Conservation (phyloP, 176 grass and related monocot genomes). For the Oryza australiensis region DNA sequence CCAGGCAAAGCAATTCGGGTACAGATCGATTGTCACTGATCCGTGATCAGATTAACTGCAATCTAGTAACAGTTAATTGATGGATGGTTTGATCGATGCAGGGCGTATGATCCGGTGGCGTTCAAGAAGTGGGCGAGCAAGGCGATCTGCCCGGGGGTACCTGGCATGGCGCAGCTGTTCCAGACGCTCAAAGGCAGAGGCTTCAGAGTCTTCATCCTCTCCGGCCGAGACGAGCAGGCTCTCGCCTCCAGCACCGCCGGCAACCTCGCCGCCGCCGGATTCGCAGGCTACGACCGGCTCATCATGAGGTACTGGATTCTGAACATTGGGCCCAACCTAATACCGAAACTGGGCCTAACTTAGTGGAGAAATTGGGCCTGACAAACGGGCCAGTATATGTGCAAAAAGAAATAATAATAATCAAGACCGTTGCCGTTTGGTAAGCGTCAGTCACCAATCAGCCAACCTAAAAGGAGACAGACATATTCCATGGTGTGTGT, state of each 20-base stretch:
- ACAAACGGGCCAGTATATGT: background rate
- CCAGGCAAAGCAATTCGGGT: conserved; percentile 72
- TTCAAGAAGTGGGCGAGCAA: conserved; percentile 74
- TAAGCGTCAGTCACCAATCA: background rate
- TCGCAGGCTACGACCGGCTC: conserved; percentile 63
- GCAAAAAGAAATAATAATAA: background rate
- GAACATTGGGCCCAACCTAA: background rate
- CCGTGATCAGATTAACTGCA: background rate
- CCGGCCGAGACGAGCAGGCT: conserved; percentile 61
- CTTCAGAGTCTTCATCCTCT: conserved; percentile 64
- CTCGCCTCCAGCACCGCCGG: conserved; percentile 43
- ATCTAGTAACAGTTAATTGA: background rate
- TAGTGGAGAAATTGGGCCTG: background rate
- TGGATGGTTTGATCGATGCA: background rate
- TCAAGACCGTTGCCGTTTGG: background rate
- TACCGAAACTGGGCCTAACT: background rate
- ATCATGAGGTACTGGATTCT: conserved; percentile 96
- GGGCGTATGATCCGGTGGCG: conserved; percentile 61
- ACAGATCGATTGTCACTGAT: background rate
- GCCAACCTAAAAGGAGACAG: background rate
- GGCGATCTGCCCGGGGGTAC: conserved; percentile 62
- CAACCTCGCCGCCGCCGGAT: conserved; percentile 60
- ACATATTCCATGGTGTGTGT: background rate
- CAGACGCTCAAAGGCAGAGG: conserved; percentile 45
- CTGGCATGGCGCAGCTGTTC: conserved; percentile 49